A percentile compares a stretch with the other conserved stretches of the same genome.
Conservation (phyloP, 169 alveolate species). For the Besnoitia besnoiti region DNA sequence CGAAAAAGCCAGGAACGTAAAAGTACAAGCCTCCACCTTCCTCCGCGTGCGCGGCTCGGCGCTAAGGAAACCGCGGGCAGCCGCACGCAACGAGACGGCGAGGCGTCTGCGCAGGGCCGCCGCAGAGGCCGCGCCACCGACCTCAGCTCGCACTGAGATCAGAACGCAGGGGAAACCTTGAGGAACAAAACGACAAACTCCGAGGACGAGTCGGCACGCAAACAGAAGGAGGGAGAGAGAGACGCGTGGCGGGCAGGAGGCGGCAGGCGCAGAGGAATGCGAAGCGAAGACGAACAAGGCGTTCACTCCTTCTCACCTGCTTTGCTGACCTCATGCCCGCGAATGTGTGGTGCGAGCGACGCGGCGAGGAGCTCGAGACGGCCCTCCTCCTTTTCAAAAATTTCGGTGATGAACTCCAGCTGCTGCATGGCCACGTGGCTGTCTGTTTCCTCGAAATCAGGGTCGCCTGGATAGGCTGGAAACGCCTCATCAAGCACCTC, state of each 20-base stretch:
- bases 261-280: not conserved
- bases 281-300: not conserved
- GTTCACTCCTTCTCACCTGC: not conserved
- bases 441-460: not conserved
- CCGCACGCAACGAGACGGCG: too few species aligned
- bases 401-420: constrained; percentile 22
- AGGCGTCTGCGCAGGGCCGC: too few species aligned
- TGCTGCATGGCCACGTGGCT: not conserved
- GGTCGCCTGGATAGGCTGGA: not conserved
- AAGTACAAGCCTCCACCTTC: too few species aligned
- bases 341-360: constrained; percentile 26
- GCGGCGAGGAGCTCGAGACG: constrained; percentile 28
- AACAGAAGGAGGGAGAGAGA: not conserved
- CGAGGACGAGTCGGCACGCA: not conserved
- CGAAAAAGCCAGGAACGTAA: too few species aligned
- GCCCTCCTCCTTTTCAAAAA: not conserved
- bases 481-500: not conserved
- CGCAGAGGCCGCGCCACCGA: too few species aligned
- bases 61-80: too few species aligned
- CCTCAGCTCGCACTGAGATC: too few species aligned
- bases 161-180: too few species aligned
- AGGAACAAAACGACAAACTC: too few species aligned
- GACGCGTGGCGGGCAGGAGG: not conserved
- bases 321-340: not conserved
- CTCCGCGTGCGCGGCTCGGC: too few species aligned